Conservation (phyloP, 139 green algal genomes). For the Trebouxia sp. region DNA sequence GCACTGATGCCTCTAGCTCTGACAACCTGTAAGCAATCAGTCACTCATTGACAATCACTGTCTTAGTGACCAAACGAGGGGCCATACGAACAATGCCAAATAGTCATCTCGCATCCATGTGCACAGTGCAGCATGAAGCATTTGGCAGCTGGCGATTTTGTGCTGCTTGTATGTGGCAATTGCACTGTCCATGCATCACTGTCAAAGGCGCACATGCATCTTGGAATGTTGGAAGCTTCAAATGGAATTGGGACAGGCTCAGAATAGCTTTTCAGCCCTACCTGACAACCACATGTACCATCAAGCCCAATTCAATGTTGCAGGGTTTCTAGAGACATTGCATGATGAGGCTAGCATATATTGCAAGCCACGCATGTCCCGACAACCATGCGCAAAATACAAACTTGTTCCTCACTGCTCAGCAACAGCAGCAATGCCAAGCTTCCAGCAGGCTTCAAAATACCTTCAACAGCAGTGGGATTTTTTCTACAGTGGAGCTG, state of each 20-base stretch:
- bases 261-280: conserved; percentile 9
- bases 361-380: background rate
- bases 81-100: background rate
- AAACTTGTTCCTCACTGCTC: background rate
- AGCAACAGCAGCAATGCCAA: background rate
- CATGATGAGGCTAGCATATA: background rate
- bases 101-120: background rate
- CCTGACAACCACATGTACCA: background rate
- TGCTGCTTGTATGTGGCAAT: background rate
- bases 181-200: background rate
- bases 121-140: too few relatives aligned
- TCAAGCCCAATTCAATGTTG: conserved; percentile 32
- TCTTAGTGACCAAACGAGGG: background rate
- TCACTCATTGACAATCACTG: background rate
- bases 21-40: conserved; percentile 23
- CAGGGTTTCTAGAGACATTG: conserved; percentile 35
- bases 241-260: conserved; percentile 1
- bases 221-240: conserved; percentile 6
- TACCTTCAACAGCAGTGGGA: conserved; percentile 58
- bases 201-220: too few relatives aligned
- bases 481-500: conserved; percentile 39
- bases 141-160: background rate
- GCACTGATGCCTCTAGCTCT: conserved; percentile 22
- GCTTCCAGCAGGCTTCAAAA: background rate
- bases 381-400: background rate